Percentiles rank a stretch among this genome's conserved stretches.
phyloP scores from a whole-genome alignment of 2,329 filamentous ascomycete genomes.

The Colletotrichum godetiae region DNA sequence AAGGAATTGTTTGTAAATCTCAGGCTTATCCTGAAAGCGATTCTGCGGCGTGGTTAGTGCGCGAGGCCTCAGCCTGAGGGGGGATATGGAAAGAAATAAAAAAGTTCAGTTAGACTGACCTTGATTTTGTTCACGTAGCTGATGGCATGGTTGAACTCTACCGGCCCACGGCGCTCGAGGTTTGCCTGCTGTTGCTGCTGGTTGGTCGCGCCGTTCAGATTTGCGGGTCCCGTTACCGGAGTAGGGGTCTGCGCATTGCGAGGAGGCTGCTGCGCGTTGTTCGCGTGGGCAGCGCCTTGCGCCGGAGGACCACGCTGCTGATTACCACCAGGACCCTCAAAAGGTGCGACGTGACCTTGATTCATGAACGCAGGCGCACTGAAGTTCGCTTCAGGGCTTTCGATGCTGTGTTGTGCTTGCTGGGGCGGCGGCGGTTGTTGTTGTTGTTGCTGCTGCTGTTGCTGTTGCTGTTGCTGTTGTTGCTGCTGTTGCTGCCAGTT shows the following conservation, averaged over 20 bases:
- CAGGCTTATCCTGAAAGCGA: conserved; percentile 93
- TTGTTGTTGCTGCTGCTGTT: neutral
- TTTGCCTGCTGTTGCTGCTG: conserved; percentile 60
- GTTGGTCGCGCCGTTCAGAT: conserved; percentile 69
- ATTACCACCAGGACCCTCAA: conserved; percentile 44
- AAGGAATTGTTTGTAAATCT: conserved; percentile 99
- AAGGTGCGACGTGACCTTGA: conserved; percentile 37
- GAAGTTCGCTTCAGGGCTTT: conserved; percentile 72
- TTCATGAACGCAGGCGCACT: conserved; percentile 64
- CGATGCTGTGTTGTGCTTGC: conserved; percentile 69
- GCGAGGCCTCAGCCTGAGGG: conserved; percentile 7
- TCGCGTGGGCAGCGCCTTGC: conserved; percentile 46
- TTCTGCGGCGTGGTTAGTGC: conserved; percentile 68
- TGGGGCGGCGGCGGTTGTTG: conserved; percentile 38
- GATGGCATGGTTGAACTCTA: conserved; percentile 99
- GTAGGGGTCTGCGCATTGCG: conserved; percentile 70
- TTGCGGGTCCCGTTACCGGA: conserved; percentile 66
- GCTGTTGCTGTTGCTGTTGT: conserved; percentile 46
- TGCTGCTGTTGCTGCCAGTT: conserved; percentile 63
- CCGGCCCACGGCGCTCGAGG: conserved; percentile 89
- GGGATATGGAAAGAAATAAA: neutral
- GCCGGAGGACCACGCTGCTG: conserved; percentile 47
- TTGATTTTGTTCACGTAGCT: conserved; percentile 99
- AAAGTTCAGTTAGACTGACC: conserved; percentile 62
- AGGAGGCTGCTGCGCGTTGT: conserved; percentile 57